phyloP scores from a whole-genome alignment of 1,139 yeast genomes.

The Lodderomyces beijingensis region DNA sequence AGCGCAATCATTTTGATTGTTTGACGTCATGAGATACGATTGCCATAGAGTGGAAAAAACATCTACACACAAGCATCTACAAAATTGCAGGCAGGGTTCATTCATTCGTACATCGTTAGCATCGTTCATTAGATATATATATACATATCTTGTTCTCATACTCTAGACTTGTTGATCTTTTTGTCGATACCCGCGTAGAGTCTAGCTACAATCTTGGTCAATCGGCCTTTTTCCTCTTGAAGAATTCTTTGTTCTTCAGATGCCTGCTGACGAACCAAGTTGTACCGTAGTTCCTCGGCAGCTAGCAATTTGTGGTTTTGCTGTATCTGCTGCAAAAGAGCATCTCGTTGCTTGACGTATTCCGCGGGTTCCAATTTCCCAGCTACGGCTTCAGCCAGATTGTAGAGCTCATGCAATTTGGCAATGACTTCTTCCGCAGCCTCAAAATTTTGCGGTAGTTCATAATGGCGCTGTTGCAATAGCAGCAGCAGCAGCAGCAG shows the following conservation, averaged over 20 bases:
- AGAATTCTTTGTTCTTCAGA: conserved; percentile 4
- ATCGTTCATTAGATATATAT: too few relatives aligned
- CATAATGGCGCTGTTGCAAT: background rate
- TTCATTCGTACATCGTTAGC: too few relatives aligned
- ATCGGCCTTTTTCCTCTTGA: conserved; percentile 4
- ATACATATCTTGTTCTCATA: too few relatives aligned
- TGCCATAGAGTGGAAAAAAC: too few relatives aligned
- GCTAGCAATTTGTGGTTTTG: conserved; percentile 2
- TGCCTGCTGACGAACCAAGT: conserved; percentile 1
- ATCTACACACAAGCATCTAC: too few relatives aligned
- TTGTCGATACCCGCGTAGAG: conserved; percentile 2
- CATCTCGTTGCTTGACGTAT: conserved; percentile 1
- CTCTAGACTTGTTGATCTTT: too few relatives aligned
- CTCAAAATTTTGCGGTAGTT: conserved; percentile 1
- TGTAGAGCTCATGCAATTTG: conserved; percentile 9
- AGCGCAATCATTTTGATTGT: too few relatives aligned
- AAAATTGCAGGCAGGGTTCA: too few relatives aligned
- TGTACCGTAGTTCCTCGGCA: conserved; percentile 5
- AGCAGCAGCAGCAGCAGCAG: too few relatives aligned
- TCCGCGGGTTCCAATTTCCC: background rate
- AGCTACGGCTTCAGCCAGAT: background rate
- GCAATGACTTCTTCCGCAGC: conserved; percentile 7
- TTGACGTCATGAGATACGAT: too few relatives aligned
- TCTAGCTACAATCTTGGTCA: conserved; percentile 3
- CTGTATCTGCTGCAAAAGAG: conserved; percentile 1